phyloP scores from a whole-genome alignment of 2,329 filamentous ascomycete genomes.

The Teratosphaeria gauchensis region DNA sequence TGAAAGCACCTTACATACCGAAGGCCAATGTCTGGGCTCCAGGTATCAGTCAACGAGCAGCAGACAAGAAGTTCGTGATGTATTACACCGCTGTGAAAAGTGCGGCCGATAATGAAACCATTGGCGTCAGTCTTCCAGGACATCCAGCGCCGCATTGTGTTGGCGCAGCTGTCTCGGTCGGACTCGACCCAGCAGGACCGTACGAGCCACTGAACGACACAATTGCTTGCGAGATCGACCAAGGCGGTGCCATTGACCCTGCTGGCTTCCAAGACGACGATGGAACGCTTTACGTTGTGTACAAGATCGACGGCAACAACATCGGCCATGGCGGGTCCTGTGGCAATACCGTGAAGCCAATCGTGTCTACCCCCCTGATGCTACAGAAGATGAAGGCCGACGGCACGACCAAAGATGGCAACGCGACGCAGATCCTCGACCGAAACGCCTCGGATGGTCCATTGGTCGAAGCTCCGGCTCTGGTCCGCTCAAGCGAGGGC shows the following conservation, averaged over 20 bases:
- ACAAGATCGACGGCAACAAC: conserved; percentile 29
- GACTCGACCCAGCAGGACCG: conserved; percentile 18
- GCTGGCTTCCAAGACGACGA: conserved; percentile 20
- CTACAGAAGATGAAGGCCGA: conserved; percentile 23
- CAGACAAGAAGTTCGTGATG: conserved; percentile 22
- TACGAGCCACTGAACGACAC: conserved; percentile 16
- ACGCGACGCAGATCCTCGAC: conserved; percentile 19
- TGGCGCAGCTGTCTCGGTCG: conserved; percentile 22
- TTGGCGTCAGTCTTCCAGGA: not conserved
- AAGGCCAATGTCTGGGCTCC: conserved; percentile 25
- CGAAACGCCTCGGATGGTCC: conserved; percentile 22
- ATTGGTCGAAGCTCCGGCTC: conserved; percentile 26
- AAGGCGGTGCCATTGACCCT: conserved; percentile 27
- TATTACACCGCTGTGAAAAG: conserved; percentile 23
- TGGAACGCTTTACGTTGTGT: conserved; percentile 22
- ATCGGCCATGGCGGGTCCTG: conserved; percentile 23
- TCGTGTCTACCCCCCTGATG: conserved; percentile 23
- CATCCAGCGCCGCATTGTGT: conserved; percentile 25
- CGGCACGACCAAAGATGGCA: conserved; percentile 18
- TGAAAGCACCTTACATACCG: conserved; percentile 10
- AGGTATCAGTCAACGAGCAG: conserved; percentile 17
- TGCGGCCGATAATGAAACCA: not conserved
- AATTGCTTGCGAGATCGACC: conserved; percentile 19
- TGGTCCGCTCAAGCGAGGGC: conserved; percentile 19
- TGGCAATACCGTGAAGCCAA: conserved; percentile 20